Percentiles rank a stretch among this genome's conserved stretches.
phyloP scores from a whole-genome alignment of 2,329 filamentous ascomycete species.

The Colletotrichum sansevieriae region DNA sequence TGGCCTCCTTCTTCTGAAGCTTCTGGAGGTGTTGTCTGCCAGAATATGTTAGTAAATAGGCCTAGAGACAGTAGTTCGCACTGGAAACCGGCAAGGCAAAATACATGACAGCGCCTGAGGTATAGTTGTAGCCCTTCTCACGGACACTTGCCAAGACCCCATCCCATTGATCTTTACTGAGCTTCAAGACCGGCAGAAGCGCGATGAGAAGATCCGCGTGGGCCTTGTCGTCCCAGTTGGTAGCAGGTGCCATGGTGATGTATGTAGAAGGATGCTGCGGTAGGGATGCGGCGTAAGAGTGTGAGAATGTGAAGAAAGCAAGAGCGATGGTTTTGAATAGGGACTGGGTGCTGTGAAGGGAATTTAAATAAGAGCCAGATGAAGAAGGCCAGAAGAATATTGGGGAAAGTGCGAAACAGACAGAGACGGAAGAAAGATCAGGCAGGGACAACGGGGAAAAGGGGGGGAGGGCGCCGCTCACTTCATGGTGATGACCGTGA shows the following conservation, averaged over 20 bases:
- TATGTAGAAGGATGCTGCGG: neutral
- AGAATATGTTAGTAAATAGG: constrained; percentile 35
- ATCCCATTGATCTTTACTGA: constrained; percentile 50
- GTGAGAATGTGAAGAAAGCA: neutral
- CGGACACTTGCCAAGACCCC: constrained; percentile 50
- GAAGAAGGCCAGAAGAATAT: constrained; percentile 1
- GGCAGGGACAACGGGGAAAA: neutral
- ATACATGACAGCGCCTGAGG: constrained; percentile 57
- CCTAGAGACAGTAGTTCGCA: neutral
- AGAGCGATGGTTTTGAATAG: neutral
- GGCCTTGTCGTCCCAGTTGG: constrained; percentile 51
- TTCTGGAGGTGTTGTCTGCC: constrained; percentile 62
- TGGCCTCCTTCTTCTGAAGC: constrained; percentile 53
- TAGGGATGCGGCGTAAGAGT: neutral
- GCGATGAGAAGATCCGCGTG: constrained; percentile 56
- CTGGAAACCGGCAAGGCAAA: constrained; percentile 31
- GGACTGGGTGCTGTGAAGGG: neutral
- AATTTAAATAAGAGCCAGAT: constrained; percentile 1
- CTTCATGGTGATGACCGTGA: constrained; percentile 54
- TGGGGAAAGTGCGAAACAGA: constrained; percentile 1
- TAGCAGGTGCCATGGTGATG: constrained; percentile 29
- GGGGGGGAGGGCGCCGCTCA: constrained; percentile 50
- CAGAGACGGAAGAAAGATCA: constrained; percentile 13
- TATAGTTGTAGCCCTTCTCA: constrained; percentile 54
- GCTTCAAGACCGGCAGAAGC: constrained; percentile 53